phyloP scores from a whole-genome alignment of 371 early-diverging fungal genomes.

The Coemansia linderi region DNA sequence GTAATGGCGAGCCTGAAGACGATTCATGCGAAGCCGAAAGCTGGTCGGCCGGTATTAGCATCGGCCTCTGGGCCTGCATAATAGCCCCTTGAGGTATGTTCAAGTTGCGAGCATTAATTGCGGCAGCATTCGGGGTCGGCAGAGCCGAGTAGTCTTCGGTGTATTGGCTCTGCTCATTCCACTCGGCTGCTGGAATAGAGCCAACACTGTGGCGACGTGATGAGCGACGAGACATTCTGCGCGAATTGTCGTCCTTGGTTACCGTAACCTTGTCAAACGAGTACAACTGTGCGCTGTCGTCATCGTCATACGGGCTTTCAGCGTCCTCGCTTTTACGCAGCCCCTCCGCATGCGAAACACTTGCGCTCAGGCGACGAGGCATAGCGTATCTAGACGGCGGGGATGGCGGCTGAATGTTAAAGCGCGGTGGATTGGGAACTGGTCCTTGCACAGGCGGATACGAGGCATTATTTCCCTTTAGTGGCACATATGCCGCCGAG shows the following conservation, averaged over 20 bases:
- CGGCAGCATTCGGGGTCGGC: background rate
- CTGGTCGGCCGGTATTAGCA: slow-evolving; percentile 20
- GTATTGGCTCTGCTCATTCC: slow-evolving; percentile 3
- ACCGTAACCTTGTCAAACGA: slow-evolving; percentile 38
- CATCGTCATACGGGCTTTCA: slow-evolving; percentile 25
- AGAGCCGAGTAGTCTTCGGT: background rate
- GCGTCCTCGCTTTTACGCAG: slow-evolving; percentile 12
- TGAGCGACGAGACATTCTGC: slow-evolving; percentile 4
- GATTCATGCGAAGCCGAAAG: slow-evolving; percentile 7
- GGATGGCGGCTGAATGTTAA: background rate
- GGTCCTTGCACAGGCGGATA: background rate
- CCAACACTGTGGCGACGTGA: slow-evolving; percentile 9
- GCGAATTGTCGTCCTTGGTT: slow-evolving; percentile 3
- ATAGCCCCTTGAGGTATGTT: background rate
- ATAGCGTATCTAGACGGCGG: background rate
- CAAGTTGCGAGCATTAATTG: background rate
- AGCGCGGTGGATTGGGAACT: background rate
- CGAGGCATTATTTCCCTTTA: background rate
- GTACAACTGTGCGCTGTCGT: slow-evolving; percentile 28
- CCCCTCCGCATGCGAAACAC: slow-evolving; percentile 1
- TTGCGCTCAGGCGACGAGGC: slow-evolving; percentile 1
- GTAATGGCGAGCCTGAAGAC: slow-evolving; percentile 1
- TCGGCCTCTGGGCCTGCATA: slow-evolving; percentile 17
- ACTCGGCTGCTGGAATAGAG: slow-evolving; percentile 4
- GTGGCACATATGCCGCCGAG: background rate